A percentile compares a stretch with the other conserved stretches of the same genome.
phyloP scores from a whole-genome alignment of 495 filamentous ascomycete species.

The Tuber calosporum region DNA sequence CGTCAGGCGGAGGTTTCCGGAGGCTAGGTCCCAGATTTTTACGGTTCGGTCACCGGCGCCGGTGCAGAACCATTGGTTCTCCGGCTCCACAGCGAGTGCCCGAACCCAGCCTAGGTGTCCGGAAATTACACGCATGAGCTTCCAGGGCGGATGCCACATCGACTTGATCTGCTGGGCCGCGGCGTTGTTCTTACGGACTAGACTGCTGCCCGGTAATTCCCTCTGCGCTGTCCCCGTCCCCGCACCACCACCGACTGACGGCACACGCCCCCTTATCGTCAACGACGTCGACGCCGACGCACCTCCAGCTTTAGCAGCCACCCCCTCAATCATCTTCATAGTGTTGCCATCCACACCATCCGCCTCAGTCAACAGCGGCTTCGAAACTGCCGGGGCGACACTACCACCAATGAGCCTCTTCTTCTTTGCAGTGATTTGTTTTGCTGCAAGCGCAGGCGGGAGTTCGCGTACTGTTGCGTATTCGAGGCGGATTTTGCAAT shows the following conservation, averaged over 20 bases:
- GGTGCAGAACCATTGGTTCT: slow-evolving; percentile 96
- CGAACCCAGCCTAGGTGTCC: slow-evolving; percentile 97
- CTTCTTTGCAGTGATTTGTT: slow-evolving; percentile 64
- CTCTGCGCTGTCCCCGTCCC: slow-evolving; percentile 48
- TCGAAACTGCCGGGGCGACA: slow-evolving; percentile 47
- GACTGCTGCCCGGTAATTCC: slow-evolving; percentile 46
- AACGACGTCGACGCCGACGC: slow-evolving; percentile 55
- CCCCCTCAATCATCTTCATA: slow-evolving; percentile 64
- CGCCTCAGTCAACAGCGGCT: slow-evolving; percentile 44
- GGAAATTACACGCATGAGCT: slow-evolving; percentile 94
- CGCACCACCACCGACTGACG: slow-evolving; percentile 17
- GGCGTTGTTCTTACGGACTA: slow-evolving; percentile 39
- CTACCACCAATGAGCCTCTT: slow-evolving; percentile 24
- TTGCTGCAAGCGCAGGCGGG: slow-evolving; percentile 76
- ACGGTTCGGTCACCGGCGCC: slow-evolving; percentile 95
- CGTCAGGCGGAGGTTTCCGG: slow-evolving; percentile 71
- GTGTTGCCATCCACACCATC: slow-evolving; percentile 53
- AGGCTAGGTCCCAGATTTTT: slow-evolving; percentile 97
- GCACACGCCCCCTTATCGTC: slow-evolving; percentile 45
- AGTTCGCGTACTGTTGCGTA: slow-evolving; percentile 75
- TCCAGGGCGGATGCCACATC: slow-evolving; percentile 96
- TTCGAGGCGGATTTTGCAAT: slow-evolving; percentile 57
- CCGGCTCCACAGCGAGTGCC: slow-evolving; percentile 80
- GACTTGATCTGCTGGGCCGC: slow-evolving; percentile 64
- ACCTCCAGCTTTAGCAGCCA: slow-evolving; percentile 46